Conservation (phyloP, 192 early-diverging fungal species). For the Entophlyctis luteolus region DNA sequence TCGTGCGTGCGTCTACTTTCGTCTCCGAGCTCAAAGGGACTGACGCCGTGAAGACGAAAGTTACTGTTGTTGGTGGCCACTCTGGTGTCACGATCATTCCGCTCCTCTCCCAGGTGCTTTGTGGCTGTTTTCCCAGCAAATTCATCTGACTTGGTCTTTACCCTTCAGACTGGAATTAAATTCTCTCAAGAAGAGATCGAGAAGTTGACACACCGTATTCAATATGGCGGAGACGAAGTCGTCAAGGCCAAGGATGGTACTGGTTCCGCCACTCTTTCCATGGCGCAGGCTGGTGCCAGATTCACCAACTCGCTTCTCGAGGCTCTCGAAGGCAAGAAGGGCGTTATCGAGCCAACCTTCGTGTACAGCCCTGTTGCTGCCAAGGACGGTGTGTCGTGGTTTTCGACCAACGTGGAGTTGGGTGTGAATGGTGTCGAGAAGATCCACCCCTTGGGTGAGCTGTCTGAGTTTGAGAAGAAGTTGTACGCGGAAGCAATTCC, state of each 20-base stretch:
- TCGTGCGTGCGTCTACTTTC: constrained; percentile 91
- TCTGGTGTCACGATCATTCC: constrained; percentile 94
- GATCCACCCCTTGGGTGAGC: constrained; percentile 75
- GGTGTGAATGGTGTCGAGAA: constrained; percentile 73
- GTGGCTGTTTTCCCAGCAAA: not conserved
- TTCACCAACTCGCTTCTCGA: constrained; percentile 86
- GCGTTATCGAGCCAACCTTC: constrained; percentile 85
- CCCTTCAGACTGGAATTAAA: constrained; percentile 49
- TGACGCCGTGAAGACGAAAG: constrained; percentile 65
- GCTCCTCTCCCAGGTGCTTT: constrained; percentile 68
- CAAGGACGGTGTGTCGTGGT: constrained; percentile 57
- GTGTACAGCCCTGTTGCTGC: constrained; percentile 66
- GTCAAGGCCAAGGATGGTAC: constrained; percentile 97
- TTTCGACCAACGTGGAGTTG: constrained; percentile 61
- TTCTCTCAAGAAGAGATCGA: constrained; percentile 80
- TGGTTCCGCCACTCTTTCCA: constrained; percentile 62
- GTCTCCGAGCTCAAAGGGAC: constrained; percentile 72
- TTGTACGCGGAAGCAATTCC: constrained; percentile 70
- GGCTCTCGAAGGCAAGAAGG: constrained; percentile 74
- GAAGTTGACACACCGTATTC: constrained; percentile 88
- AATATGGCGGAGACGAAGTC: constrained; percentile 97
- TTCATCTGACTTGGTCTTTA: not conserved
- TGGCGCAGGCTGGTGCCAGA: constrained; percentile 69
- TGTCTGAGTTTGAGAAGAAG: constrained; percentile 76
- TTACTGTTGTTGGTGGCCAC: constrained; percentile 90